Evolutionary conservation across 73 alveolate species (phyloP), one percentile per base, ranked within the genome.

Genomic region (Paraurostyla sp.): DNA sequence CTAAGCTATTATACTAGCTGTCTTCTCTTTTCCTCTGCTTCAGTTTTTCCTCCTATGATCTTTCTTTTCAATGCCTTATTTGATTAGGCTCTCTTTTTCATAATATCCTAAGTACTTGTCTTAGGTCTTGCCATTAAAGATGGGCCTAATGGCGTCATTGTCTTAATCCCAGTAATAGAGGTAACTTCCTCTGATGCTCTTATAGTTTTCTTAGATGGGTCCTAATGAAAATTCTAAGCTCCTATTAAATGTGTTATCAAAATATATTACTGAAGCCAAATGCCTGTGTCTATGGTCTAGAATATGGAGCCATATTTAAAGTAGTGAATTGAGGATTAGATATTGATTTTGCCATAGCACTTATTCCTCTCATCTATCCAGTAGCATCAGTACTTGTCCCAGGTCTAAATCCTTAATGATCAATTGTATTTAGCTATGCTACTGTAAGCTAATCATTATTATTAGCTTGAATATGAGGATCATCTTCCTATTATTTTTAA

Each of bases 251-350:
- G 45, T 18, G 83, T 27, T 35, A 57, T 0, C n/a, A n/a, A n/a
- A n/a, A n/a, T n/a, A n/a, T n/a, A 16, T 69, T 33, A 33, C 83
- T 46, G 59, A 56, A 89, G 4, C 95, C 95, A 68, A 89, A 89
- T 3, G 85, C 90, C 50, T 51, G 69, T 11, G 92, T 49, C n/a
- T 52, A 35, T 7, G 92, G 96, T 27, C 92, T 49, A 0, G 87
- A 57, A 83, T 91, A 91, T 1, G 96, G 96, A 15, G 92, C 92
- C 88, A 83, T 78, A 75, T 91, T 91, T 20, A 91, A 50, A 20
- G 78, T 45, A 7, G 96, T 80, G 58, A 91, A 91, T 58, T 91
- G 89, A 23, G 96, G 96, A 58, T 91, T 91, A 36, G 92, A 82
- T 42, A 45, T 48, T 0, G 85, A 65, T n/a, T 81, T 78, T 6